phyloP scores from a whole-genome alignment of 805 yeast species.

The Saccharomycopsis vini region DNA sequence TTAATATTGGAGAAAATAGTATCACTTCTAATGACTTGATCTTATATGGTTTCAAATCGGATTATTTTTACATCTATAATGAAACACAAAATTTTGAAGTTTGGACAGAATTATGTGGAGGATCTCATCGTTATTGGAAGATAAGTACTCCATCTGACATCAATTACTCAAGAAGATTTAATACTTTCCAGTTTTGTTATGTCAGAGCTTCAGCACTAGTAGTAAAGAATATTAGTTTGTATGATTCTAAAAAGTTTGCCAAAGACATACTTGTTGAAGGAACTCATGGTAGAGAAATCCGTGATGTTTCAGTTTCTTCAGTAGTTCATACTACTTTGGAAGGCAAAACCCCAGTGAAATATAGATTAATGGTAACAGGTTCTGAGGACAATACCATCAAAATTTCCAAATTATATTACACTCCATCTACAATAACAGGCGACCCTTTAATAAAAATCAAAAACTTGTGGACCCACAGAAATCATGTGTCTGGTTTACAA shows the following conservation, averaged over 20 bases:
- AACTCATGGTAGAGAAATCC: conserved; percentile 85
- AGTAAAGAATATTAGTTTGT: conserved; percentile 26
- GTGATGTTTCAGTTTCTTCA: conserved; percentile 57
- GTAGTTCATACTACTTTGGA: conserved; percentile 20
- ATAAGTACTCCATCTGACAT: conserved; percentile 27
- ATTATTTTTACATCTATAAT: conserved; percentile 71
- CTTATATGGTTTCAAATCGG: conserved; percentile 76
- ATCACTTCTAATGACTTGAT: conserved; percentile 37
- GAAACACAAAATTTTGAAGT: conserved; percentile 69
- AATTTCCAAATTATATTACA: conserved; percentile 34
- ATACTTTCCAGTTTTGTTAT: conserved; percentile 41
- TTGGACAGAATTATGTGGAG: conserved; percentile 73
- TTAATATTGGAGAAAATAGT: too few relatives aligned
- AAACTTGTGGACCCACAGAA: conserved; percentile 54
- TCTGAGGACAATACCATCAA: conserved; percentile 83
- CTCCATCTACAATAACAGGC: too few relatives aligned
- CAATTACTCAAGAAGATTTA: too few relatives aligned
- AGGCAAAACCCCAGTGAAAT: too few relatives aligned
- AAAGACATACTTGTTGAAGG: conserved; percentile 41
- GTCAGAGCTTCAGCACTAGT: conserved; percentile 47
- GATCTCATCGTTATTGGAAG: conserved; percentile 82
- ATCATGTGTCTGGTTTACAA: conserved; percentile 87
- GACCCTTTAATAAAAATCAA: conserved; percentile 33
- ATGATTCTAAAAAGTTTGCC: conserved; percentile 4
- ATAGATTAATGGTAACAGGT: conserved; percentile 48